These are phyloP conservation scores for Volutella citrinella DNA, from an alignment of 2,329 filamentous ascomycete species.

Conservation along the genomic window DNA sequence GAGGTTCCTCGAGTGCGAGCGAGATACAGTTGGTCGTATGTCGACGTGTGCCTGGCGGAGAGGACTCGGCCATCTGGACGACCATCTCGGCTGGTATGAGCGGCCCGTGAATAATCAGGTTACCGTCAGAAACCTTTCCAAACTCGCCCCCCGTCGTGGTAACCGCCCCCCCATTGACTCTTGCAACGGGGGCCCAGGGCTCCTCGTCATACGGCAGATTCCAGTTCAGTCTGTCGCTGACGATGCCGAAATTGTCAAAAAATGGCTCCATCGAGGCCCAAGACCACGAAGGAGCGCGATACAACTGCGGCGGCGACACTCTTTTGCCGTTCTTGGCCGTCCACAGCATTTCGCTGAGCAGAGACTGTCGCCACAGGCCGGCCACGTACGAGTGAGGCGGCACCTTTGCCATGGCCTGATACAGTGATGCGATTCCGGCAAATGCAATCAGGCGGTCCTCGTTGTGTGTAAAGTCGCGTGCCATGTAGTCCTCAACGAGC, in stretches of 20 bases:
- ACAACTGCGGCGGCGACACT: slow-evolving; percentile 11
- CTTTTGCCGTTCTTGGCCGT: slow-evolving; percentile 14
- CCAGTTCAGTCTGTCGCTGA: too few species aligned
- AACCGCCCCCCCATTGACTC: too few species aligned
- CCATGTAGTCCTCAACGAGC: slow-evolving; percentile 13
- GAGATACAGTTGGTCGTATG: too few species aligned
- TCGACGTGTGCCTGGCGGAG: too few species aligned
- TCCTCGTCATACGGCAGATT: too few species aligned
- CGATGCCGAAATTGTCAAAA: slow-evolving; percentile 6
- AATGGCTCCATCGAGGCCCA: slow-evolving; percentile 16
- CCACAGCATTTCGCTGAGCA: slow-evolving; percentile 13
- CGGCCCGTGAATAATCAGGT: slow-evolving; percentile 12
- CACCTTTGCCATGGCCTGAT: slow-evolving; percentile 7
- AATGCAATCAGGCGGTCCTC: slow-evolving; percentile 16
- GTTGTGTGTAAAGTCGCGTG: slow-evolving; percentile 14
- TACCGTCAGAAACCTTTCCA: slow-evolving; percentile 7
- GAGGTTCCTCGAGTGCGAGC: too few species aligned
- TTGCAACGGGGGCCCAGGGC: too few species aligned
- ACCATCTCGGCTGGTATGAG: too few species aligned
- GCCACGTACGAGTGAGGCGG: slow-evolving; percentile 12
- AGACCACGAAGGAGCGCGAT: slow-evolving; percentile 19
- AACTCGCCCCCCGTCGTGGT: slow-evolving; percentile 9
- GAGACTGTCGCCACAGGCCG: slow-evolving; percentile 13
- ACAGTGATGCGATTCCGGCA: slow-evolving; percentile 13
- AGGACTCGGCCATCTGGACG: too few species aligned